A percentile compares a stretch with the other conserved stretches of the same genome.
These are phyloP conservation scores for Pisolithus microcarpus DNA, from an alignment of 768 basidiomycete species.

Conservation along the genomic window DNA sequence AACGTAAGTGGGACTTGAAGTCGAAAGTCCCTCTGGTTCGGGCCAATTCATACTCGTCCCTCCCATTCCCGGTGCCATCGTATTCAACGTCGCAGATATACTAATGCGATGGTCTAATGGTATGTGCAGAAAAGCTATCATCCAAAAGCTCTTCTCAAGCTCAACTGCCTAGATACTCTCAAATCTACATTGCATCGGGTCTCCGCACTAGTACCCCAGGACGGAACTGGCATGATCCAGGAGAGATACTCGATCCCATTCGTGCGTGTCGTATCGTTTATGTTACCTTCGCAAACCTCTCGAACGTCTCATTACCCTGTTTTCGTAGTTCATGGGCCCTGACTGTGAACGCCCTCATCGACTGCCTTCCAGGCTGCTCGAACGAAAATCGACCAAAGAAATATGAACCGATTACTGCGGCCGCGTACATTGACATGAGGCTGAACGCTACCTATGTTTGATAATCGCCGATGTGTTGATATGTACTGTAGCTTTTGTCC, in stretches of 20 bases:
- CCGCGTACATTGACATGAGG: slow-evolving; percentile 34
- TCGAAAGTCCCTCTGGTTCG: slow-evolving; percentile 45
- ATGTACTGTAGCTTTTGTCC: not conserved
- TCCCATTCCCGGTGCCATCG: slow-evolving; percentile 38
- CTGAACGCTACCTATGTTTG: slow-evolving; percentile 31
- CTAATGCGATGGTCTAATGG: slow-evolving; percentile 40
- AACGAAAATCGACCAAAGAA: slow-evolving; percentile 39
- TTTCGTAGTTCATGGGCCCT: slow-evolving; percentile 23
- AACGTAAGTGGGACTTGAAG: slow-evolving; percentile 54
- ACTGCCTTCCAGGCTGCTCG: slow-evolving; percentile 48
- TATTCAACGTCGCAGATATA: slow-evolving; percentile 48
- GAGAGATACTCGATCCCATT: slow-evolving; percentile 60
- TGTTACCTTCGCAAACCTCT: not conserved
- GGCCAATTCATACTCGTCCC: slow-evolving; percentile 37
- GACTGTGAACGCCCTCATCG: slow-evolving; percentile 37
- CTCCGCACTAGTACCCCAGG: slow-evolving; percentile 29
- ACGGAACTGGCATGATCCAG: slow-evolving; percentile 31
- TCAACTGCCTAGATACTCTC: slow-evolving; percentile 14
- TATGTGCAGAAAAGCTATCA: not conserved
- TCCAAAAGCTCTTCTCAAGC: not conserved
- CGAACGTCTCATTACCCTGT: slow-evolving; percentile 13
- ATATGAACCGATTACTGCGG: slow-evolving; percentile 40
- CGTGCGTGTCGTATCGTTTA: slow-evolving; percentile 24
- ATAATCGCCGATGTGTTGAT: not conserved
- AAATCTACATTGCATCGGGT: slow-evolving; percentile 46